Percentiles rank a stretch among this genome's conserved stretches.
Evolutionary conservation across 1,284 basidiomycete species (phyloP).

Genomic region (Fomitopsis pinicola): DNA sequence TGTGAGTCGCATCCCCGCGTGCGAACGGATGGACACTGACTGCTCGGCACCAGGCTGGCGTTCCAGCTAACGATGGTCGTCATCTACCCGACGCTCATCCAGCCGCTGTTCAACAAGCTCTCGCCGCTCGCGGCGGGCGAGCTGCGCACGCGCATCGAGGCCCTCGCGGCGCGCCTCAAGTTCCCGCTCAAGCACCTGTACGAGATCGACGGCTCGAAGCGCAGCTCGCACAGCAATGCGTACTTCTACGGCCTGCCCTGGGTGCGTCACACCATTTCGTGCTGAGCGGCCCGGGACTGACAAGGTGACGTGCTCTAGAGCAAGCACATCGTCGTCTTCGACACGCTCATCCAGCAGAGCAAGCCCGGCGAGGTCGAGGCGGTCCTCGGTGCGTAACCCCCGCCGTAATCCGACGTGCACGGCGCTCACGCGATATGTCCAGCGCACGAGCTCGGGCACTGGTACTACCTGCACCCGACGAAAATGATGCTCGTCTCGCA

Average conservation of each 20-base stretch:
- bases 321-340: slow-evolving; percentile 97
- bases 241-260: slow-evolving; percentile 94
- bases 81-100: slow-evolving; percentile 87
- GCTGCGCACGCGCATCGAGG: slow-evolving; percentile 71
- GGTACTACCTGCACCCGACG: slow-evolving; percentile 87
- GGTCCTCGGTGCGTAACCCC: slow-evolving; percentile 48
- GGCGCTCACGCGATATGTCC: neutral
- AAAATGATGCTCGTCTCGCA: slow-evolving; percentile 87
- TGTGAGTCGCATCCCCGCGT: slow-evolving; percentile 39
- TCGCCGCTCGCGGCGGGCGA: slow-evolving; percentile 79
- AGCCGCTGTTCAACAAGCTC: slow-evolving; percentile 96
- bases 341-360: slow-evolving; percentile 91
- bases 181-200: slow-evolving; percentile 96
- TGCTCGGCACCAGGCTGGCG: slow-evolving; percentile 46
- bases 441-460: slow-evolving; percentile 96
- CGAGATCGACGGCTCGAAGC: slow-evolving; percentile 96
- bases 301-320: slow-evolving; percentile 33
- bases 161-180: slow-evolving; percentile 72
- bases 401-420: neutral
- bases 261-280: slow-evolving; percentile 40
- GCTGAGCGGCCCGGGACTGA: neutral
- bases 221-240: slow-evolving; percentile 92
- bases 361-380: slow-evolving; percentile 88
- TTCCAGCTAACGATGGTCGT: slow-evolving; percentile 87
- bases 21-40: neutral